phyloP scores from a whole-genome alignment of 805 yeast species.

The Henningerozyma blattae region DNA sequence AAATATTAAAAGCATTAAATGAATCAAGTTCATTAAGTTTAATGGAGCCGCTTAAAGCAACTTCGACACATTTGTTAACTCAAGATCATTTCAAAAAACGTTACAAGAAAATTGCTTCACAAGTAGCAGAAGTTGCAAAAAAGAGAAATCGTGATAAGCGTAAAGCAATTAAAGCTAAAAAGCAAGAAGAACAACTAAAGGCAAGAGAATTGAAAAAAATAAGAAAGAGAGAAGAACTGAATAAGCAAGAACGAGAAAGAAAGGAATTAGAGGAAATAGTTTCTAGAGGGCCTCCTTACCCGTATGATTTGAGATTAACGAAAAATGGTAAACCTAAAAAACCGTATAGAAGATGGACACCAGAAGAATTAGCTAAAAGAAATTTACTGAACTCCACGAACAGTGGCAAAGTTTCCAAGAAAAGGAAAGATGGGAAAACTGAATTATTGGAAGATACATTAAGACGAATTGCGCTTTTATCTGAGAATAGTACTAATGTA shows the following conservation, averaged over 20 bases:
- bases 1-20: slow-evolving; percentile 2
- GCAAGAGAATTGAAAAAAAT: slow-evolving; percentile 10
- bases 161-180: slow-evolving; percentile 7
- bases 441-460: slow-evolving; percentile 4
- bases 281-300: slow-evolving; percentile 25
- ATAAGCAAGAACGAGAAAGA: slow-evolving; percentile 13
- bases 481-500: not conserved
- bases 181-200: slow-evolving; percentile 8
- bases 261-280: slow-evolving; percentile 21
- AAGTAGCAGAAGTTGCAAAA: slow-evolving; percentile 20
- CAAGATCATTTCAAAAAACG: no score
- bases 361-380: slow-evolving; percentile 20
- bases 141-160: slow-evolving; percentile 13
- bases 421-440: slow-evolving; percentile 11
- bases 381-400: slow-evolving; percentile 8
- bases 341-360: slow-evolving; percentile 24
- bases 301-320: slow-evolving; percentile 19
- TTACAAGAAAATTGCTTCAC: slow-evolving; percentile 12
- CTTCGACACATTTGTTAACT: no score
- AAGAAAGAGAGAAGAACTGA: slow-evolving; percentile 12
- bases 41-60: slow-evolving; percentile 3
- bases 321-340: slow-evolving; percentile 23
- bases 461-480: not conserved
- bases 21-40: slow-evolving; percentile 7
- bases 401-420: slow-evolving; percentile 8